phyloP scores from a whole-genome alignment of 2,329 filamentous ascomycete genomes.

The Arachnomyces sp. region DNA sequence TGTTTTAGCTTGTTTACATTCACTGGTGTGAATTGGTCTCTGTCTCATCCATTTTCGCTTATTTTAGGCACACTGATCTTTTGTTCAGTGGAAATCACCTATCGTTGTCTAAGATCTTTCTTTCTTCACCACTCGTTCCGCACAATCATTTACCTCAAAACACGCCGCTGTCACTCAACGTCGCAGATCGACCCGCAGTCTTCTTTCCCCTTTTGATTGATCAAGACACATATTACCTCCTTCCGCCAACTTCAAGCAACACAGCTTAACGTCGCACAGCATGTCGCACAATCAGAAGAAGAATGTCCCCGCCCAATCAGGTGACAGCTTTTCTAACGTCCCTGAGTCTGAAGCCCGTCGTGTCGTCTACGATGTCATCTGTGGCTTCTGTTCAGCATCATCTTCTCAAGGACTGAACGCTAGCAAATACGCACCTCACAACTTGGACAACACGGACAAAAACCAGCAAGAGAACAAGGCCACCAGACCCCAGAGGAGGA shows the following conservation, averaged over 20 bases:
- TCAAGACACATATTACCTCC: background rate
- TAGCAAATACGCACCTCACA: conserved; percentile 4
- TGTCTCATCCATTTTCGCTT: too few species aligned
- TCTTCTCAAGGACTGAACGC: conserved; percentile 2
- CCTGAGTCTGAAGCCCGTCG: background rate
- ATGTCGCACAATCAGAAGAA: background rate
- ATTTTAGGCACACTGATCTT: too few species aligned
- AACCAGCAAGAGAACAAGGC: background rate
- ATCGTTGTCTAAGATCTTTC: too few species aligned
- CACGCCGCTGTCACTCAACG: conserved; percentile 9
- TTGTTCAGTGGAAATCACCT: too few species aligned
- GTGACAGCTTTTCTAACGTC: too few species aligned
- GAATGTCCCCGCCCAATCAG: background rate
- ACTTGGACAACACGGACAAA: background rate
- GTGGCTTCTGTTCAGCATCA: background rate
- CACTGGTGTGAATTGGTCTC: too few species aligned
- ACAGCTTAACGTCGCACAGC: background rate
- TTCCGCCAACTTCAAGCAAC: background rate
- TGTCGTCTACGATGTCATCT: conserved; percentile 4
- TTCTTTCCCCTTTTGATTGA: background rate
- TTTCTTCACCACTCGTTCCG: too few species aligned
- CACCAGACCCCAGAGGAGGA: too few species aligned
- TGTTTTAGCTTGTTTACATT: too few species aligned
- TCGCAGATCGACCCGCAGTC: background rate
- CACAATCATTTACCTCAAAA: too few species aligned